These are phyloP conservation scores for Gentiana dahurica DNA, from an alignment of 257 asterid genomes.

Conservation along the genomic window DNA sequence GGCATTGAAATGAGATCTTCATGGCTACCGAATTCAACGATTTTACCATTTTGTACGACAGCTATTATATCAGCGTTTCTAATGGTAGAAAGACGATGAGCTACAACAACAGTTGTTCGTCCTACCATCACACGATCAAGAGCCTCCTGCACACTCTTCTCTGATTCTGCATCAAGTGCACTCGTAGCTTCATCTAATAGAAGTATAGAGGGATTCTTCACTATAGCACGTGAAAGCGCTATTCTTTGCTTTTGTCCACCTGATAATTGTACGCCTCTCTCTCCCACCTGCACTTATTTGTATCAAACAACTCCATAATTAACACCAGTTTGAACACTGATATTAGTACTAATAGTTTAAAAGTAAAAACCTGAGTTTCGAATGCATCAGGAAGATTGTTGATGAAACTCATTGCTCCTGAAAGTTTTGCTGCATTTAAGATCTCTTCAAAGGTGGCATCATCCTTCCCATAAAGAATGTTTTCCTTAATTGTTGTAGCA, in stretches of 20 bases:
- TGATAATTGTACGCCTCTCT: slow-evolving; percentile 90
- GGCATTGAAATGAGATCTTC: slow-evolving; percentile 79
- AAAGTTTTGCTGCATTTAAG: slow-evolving; percentile 66
- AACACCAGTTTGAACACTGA: too few relatives aligned
- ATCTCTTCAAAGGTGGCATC: slow-evolving; percentile 75
- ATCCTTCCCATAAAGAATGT: slow-evolving; percentile 71
- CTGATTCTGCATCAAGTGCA: slow-evolving; percentile 97
- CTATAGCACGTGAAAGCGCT: slow-evolving; percentile 86
- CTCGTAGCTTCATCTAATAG: slow-evolving; percentile 95
- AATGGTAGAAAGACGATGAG: slow-evolving; percentile 86
- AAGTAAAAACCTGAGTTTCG: slow-evolving; percentile 65
- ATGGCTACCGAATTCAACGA: slow-evolving; percentile 81
- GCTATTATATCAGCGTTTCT: slow-evolving; percentile 87
- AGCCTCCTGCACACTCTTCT: slow-evolving; percentile 91
- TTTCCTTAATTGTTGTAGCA: slow-evolving; percentile 78
- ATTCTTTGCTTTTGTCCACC: slow-evolving; percentile 98
- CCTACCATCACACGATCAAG: slow-evolving; percentile 97
- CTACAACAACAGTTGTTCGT: slow-evolving; percentile 79
- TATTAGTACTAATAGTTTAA: too few relatives aligned
- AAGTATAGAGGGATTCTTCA: slow-evolving; percentile 80
- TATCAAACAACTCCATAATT: too few relatives aligned
- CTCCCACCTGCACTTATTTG: slow-evolving; percentile 63
- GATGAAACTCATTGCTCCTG: slow-evolving; percentile 80
- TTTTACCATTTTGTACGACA: slow-evolving; percentile 69
- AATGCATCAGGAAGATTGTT: slow-evolving; percentile 80